phyloP scores from a whole-genome alignment of 176 grass and related monocot species.

The Juncus inflexus region DNA sequence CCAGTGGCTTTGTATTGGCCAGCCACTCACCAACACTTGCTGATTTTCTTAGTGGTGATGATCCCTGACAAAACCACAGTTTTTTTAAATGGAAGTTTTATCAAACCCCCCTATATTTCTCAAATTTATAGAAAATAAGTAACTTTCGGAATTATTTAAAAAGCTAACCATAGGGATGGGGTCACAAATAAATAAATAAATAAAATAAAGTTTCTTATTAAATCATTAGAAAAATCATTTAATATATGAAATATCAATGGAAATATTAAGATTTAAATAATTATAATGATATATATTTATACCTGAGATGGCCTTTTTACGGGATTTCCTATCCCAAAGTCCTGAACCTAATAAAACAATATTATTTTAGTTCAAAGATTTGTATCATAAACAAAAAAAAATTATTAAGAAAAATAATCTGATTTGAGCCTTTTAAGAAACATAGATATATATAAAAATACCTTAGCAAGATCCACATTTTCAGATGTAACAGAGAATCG shows the following conservation, averaged over 20 bases:
- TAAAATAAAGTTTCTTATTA: neutral
- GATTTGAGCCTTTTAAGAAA: conserved; percentile 15
- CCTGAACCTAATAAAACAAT: conserved; percentile 49
- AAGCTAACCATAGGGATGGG: too few relatives aligned
- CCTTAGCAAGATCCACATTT: conserved; percentile 97
- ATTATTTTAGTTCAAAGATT: conserved; percentile 22
- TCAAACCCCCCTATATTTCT: too few relatives aligned
- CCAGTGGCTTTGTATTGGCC: conserved; percentile 56
- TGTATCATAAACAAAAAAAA: neutral
- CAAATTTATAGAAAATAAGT: too few relatives aligned
- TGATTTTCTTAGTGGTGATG: conserved; percentile 80
- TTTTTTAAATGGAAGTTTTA: conserved; percentile 9
- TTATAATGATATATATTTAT: conserved; percentile 22
- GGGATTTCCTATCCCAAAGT: conserved; percentile 49
- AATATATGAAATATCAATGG: neutral
- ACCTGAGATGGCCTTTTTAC: conserved; percentile 67
- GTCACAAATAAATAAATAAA: too few relatives aligned
- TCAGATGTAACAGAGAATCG: conserved; percentile 99
- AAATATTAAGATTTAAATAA: conserved; percentile 24
- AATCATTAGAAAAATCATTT: neutral
- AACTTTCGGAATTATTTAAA: too few relatives aligned
- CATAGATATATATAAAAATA: conserved; percentile 11
- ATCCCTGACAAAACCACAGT: conserved; percentile 46
- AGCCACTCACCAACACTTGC: conserved; percentile 87
- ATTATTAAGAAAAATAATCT: conserved; percentile 7